Base-by-base conservation (phyloP, 345 rosid species). In the Populus pruinosa region DNA sequence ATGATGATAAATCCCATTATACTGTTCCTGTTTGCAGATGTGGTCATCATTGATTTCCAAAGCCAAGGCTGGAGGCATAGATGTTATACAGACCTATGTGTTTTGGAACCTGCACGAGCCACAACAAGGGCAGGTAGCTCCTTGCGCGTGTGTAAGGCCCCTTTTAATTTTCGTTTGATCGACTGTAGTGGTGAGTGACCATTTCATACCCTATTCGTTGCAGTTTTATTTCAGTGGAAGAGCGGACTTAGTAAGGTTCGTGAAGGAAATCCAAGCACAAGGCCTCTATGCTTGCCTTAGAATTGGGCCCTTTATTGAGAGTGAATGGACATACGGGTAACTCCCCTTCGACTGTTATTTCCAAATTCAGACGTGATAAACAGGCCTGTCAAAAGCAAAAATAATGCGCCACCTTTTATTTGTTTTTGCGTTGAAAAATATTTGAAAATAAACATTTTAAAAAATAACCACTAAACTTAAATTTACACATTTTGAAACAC, bases 81-180 rank as follows among this genome's bases (percentile, higher is more conserved):
- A 92, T 66, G 98, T 93, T 85, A 93, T 94, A 62, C 92, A 94
- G 70, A 95, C 99, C 14, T 93, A 93, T 23, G 99, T 95, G 10
- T 95, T 95, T 62, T 95, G 99, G 97, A 92, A 93, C 81, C 81
- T 87, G 38, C 99, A 93, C 64, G 98, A 95, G 78, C 93, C 96
- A 41, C 87, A 78, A 41, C 90, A 81, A 5, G 92, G 94, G 36
- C 85, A 91, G 92, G 99, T 93, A 38, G 20, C 82, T 79, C 50
- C 25, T 27, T 76, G 41, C 33, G 5, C 41, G 8, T 17, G 21
- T 38, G 17, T 10, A 20, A 31, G 21, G 4, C 20, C 44, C 44
- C 13, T 31, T 0, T 13, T 47, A 13, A 4, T 47, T 47, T 9
- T 23, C 2, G 21, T 4, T 27, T 44, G 12, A 17, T 39, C 41